These are phyloP conservation scores for Neofusicoccum sp. DNA, from an alignment of 2,329 filamentous ascomycete species.

Conservation along the genomic window DNA sequence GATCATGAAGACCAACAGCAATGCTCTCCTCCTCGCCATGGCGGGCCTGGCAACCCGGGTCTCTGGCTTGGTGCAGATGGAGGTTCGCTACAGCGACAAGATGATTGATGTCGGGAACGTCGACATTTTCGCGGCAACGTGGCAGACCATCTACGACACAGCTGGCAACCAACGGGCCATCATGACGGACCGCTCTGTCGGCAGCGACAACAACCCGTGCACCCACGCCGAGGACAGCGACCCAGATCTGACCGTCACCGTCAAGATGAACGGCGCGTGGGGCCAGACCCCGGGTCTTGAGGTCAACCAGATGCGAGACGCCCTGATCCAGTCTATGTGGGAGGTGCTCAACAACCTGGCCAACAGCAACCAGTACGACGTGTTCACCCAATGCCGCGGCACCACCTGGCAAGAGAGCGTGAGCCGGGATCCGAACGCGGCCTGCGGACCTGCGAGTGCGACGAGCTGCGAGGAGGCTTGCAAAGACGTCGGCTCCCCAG, in stretches of 20 bases:
- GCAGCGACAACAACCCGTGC: constrained; percentile 6
- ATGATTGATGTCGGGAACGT: constrained; percentile 2
- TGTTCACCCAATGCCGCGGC: background rate
- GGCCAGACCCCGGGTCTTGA: background rate
- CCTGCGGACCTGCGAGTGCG: background rate
- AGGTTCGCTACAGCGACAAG: constrained; percentile 1
- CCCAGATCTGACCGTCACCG: background rate
- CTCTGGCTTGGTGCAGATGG: background rate
- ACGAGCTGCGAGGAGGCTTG: background rate
- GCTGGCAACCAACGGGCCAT: background rate
- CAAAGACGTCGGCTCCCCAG: background rate
- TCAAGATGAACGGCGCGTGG: constrained; percentile 9
- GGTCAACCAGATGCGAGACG: constrained; percentile 8
- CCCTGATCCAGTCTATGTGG: background rate
- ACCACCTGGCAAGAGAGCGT: background rate
- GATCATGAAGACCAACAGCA: constrained; percentile 3
- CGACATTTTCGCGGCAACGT: background rate
- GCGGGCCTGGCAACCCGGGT: background rate
- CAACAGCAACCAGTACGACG: background rate
- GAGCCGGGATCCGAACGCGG: background rate
- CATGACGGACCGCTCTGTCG: background rate
- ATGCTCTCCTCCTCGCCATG: background rate
- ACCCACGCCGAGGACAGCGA: background rate
- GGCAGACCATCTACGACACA: background rate
- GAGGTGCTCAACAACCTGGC: background rate